Conservation (phyloP, 2,329 filamentous ascomycete genomes). For the Erysiphe pulchra region DNA sequence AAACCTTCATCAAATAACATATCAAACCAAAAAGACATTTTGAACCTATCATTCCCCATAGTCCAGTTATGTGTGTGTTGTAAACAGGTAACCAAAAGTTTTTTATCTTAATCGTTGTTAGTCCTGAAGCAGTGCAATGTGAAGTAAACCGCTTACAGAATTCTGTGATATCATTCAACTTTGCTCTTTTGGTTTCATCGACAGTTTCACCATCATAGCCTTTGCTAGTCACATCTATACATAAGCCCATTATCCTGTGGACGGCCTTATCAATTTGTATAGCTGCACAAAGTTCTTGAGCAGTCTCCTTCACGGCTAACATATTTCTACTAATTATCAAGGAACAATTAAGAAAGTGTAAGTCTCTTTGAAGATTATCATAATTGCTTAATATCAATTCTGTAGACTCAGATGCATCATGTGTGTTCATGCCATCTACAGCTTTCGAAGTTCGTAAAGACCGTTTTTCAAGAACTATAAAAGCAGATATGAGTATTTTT, state of each 20-base stretch:
- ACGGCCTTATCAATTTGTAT: conserved; percentile 40
- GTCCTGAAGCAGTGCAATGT: not conserved
- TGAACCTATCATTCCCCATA: conserved; percentile 41
- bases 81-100: conserved; percentile 35
- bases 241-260: conserved; percentile 37
- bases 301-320: conserved; percentile 36
- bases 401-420: conserved; percentile 35
- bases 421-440: conserved; percentile 24
- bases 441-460: conserved; percentile 29
- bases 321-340: conserved; percentile 41
- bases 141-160: conserved; percentile 22
- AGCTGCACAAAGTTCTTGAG: conserved; percentile 37
- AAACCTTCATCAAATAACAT: conserved; percentile 33
- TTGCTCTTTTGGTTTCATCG: conserved; percentile 28
- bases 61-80: conserved; percentile 47
- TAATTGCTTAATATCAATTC: conserved; percentile 37
- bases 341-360: conserved; percentile 37
- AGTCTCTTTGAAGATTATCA: conserved; percentile 30
- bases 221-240: conserved; percentile 40
- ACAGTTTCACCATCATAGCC: conserved; percentile 36
- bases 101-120: conserved; percentile 26
- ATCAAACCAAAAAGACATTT: conserved; percentile 43
- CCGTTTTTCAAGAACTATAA: conserved; percentile 31
- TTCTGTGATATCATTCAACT: conserved; percentile 36
- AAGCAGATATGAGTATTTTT: conserved; percentile 32